phyloP scores from a whole-genome alignment of 2,329 filamentous ascomycete genomes.

The Fusarium drepaniforme region DNA sequence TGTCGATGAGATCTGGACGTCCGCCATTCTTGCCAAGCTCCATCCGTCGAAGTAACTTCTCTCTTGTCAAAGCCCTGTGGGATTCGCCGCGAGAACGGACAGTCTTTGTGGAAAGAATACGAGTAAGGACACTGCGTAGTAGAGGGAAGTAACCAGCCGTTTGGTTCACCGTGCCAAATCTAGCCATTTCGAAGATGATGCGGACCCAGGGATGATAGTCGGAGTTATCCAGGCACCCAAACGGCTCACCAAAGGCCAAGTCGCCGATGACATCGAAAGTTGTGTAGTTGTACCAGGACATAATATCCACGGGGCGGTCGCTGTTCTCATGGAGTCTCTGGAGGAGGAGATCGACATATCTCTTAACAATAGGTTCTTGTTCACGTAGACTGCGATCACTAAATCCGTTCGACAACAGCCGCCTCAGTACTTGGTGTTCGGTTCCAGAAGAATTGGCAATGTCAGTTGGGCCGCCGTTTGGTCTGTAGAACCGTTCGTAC shows the following conservation, averaged over 20 bases:
- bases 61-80: neutral
- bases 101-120: neutral
- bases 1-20: neutral
- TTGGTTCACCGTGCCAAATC: neutral
- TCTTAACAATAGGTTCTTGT: conserved; percentile 47
- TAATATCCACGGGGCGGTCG: conserved; percentile 37
- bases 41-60: neutral
- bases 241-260: conserved; percentile 44
- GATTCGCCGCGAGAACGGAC: neutral
- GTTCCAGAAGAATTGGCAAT: neutral
- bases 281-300: conserved; percentile 44
- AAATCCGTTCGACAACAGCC: neutral
- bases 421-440: neutral
- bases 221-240: conserved; percentile 35
- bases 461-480: neutral
- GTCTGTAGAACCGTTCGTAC: neutral
- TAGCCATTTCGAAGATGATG: conserved; percentile 2
- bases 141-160: neutral
- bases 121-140: neutral
- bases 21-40: neutral
- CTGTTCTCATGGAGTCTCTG: neutral
- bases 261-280: conserved; percentile 49
- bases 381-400: neutral
- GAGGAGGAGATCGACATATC: conserved; percentile 53
- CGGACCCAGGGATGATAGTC: conserved; percentile 41